These are phyloP conservation scores for Coemansia sp. DNA, from an alignment of 192 early-diverging fungal species.

Conservation along the genomic window DNA sequence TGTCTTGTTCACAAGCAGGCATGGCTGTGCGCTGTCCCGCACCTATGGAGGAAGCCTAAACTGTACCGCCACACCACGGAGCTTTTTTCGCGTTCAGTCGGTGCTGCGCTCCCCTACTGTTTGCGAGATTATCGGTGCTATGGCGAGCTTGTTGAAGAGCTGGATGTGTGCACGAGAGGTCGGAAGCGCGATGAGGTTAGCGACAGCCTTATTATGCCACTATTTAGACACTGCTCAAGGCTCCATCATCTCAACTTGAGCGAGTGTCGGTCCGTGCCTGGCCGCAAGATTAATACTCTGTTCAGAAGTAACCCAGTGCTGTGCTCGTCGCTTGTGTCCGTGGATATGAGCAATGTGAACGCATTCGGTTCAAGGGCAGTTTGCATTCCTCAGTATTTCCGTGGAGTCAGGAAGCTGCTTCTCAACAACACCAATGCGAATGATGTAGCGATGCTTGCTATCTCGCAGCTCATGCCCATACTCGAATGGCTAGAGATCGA, in stretches of 20 bases:
- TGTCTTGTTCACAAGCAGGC: too few species aligned
- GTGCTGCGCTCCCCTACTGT: too few species aligned
- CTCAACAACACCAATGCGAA: neutral
- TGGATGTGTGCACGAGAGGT: too few species aligned
- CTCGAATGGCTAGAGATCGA: neutral
- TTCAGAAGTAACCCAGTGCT: neutral
- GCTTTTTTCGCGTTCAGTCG: too few species aligned
- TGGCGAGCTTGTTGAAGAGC: too few species aligned
- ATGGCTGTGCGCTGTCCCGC: too few species aligned
- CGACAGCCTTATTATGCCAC: too few species aligned
- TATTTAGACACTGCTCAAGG: slow-evolving; percentile 3
- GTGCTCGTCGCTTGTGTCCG: slow-evolving; percentile 1
- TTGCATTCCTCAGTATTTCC: neutral
- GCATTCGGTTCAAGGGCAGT: neutral
- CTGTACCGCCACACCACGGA: too few species aligned
- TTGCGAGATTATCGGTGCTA: too few species aligned
- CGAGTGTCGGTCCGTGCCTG: slow-evolving; percentile 9
- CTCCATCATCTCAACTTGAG: neutral
- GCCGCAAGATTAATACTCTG: neutral
- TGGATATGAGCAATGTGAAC: slow-evolving; percentile 12
- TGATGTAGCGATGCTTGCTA: neutral
- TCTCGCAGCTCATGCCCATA: neutral
- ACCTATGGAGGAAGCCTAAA: too few species aligned
- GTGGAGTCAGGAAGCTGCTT: neutral
- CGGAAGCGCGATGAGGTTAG: too few species aligned